phyloP scores from a whole-genome alignment of 345 rosid genomes.

The Hibiscus trionum region DNA sequence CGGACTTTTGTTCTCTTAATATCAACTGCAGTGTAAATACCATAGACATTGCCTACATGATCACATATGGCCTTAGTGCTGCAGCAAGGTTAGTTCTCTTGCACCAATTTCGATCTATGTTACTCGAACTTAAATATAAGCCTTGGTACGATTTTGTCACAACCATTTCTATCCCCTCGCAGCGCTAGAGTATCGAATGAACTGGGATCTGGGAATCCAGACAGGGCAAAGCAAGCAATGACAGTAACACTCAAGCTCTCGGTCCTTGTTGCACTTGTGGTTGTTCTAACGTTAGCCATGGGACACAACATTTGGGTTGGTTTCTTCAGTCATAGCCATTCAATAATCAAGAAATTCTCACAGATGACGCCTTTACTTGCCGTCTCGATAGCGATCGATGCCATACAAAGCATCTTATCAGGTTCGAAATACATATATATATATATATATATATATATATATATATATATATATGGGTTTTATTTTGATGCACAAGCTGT shows the following conservation, averaged over 20 bases:
- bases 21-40: constrained; percentile 44
- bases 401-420: constrained; percentile 58
- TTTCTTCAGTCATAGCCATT: constrained; percentile 39
- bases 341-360: constrained; percentile 37
- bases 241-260: constrained; percentile 41
- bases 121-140: background rate
- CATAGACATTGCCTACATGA: constrained; percentile 53
- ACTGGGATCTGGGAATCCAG: constrained; percentile 52
- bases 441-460: no score
- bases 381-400: constrained; percentile 48
- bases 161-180: background rate
- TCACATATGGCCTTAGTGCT: constrained; percentile 66
- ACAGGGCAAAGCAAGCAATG: constrained; percentile 47
- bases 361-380: constrained; percentile 49
- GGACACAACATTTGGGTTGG: constrained; percentile 60
- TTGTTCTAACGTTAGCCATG: constrained; percentile 33
- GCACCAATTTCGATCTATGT: background rate
- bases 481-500: constrained; percentile 45
- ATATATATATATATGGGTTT: no score
- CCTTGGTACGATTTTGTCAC: no score
- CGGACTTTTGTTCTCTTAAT: background rate
- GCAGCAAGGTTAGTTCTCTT: constrained; percentile 59
- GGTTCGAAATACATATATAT: constrained; percentile 24
- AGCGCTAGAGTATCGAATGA: constrained; percentile 87
- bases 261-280: constrained; percentile 35